A percentile compares a stretch with the other conserved stretches of the same genome.
phyloP scores from a whole-genome alignment of 306 rosid species.

The Sicyos edulis region DNA sequence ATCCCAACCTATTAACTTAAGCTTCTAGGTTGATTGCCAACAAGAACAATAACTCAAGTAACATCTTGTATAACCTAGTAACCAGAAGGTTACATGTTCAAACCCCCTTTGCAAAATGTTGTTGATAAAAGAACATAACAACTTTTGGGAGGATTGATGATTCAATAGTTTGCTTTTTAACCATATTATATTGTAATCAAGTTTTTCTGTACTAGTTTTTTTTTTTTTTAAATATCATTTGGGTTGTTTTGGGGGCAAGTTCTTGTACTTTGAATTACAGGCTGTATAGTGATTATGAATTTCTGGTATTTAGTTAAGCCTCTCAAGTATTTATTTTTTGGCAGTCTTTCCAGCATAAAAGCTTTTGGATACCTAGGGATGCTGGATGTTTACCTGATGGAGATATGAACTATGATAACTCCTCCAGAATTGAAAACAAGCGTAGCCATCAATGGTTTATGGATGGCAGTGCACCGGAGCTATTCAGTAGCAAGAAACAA shows the following conservation, averaged over 20 bases:
- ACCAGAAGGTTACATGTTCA: no score
- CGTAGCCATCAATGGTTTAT: slow-evolving; percentile 78
- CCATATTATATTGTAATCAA: neutral
- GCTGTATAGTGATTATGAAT: neutral
- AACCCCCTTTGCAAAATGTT: no score
- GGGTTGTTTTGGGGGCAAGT: neutral
- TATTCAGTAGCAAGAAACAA: slow-evolving; percentile 63
- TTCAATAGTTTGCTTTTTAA: neutral
- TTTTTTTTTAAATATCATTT: neutral
- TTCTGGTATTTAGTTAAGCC: slow-evolving; percentile 14
- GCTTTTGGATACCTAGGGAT: slow-evolving; percentile 66
- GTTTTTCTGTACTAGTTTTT: neutral
- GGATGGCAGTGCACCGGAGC: slow-evolving; percentile 57
- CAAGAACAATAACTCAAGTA: no score
- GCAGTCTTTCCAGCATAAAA: slow-evolving; percentile 82
- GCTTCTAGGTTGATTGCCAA: no score
- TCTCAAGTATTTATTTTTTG: slow-evolving; percentile 25
- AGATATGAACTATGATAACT: slow-evolving; percentile 64
- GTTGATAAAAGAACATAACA: no score
- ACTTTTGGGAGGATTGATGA: no score
- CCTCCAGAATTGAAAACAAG: slow-evolving; percentile 69
- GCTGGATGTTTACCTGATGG: slow-evolving; percentile 73
- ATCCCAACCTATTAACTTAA: no score
- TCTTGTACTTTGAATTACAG: neutral
- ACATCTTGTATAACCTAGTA: no score